phyloP scores from a whole-genome alignment of 2,329 filamentous ascomycete genomes.

The Calonectria pteridis region DNA sequence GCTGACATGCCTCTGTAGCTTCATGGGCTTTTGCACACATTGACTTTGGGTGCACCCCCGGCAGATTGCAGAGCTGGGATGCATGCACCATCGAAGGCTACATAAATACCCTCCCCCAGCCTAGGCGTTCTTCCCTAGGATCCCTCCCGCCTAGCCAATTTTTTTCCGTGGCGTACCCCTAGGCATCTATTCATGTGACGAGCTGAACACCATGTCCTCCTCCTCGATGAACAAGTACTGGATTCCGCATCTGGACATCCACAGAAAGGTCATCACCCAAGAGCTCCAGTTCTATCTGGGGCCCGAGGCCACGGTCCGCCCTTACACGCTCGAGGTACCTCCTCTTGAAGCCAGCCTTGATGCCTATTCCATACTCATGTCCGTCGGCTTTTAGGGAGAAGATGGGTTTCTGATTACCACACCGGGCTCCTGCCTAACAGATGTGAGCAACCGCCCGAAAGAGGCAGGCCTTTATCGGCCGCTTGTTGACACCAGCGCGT shows the following conservation, averaged over 20 bases:
- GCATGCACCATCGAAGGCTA: conserved; percentile 31
- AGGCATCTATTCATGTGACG: conserved; percentile 30
- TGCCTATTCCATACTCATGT: conserved; percentile 37
- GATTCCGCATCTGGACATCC: conserved; percentile 71
- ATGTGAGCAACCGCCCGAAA: conserved; percentile 58
- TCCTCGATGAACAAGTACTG: conserved; percentile 68
- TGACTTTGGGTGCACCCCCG: conserved; percentile 39
- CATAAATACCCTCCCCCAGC: conserved; percentile 44
- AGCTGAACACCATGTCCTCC: conserved; percentile 41
- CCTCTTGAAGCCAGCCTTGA: conserved; percentile 33
- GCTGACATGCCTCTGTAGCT: conserved; percentile 35
- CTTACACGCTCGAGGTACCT: conserved; percentile 68
- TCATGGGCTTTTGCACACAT: conserved; percentile 44
- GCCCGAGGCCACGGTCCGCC: conserved; percentile 67
- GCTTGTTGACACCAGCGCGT: conserved; percentile 34
- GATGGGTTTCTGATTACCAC: conserved; percentile 72
- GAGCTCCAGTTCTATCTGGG: conserved; percentile 71
- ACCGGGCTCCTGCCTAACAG: conserved; percentile 68
- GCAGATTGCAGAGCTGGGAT: conserved; percentile 35
- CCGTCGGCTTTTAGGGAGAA: conserved; percentile 60
- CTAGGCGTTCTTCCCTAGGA: conserved; percentile 26
- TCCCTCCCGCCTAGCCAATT: conserved; percentile 29
- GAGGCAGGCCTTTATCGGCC: conserved; percentile 11
- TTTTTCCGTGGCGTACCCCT: conserved; percentile 24
- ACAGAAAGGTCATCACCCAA: conserved; percentile 70